A percentile compares a stretch with the other conserved stretches of the same genome.
Conservation (phyloP, 176 grass and related monocot genomes). For the Oryza australiensis region DNA sequence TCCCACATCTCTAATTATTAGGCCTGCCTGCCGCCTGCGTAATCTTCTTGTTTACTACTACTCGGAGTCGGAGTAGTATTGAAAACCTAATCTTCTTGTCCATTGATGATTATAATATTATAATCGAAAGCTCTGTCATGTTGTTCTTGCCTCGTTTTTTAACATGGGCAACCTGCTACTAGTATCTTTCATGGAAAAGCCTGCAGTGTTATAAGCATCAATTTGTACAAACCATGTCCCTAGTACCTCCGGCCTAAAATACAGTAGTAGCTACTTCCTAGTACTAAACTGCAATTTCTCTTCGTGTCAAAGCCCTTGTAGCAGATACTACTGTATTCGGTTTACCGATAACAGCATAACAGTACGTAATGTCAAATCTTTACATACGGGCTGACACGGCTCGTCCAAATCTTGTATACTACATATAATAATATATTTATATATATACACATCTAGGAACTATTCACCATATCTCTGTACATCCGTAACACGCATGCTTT, state of each 20-base stretch:
- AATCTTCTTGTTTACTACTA: neutral
- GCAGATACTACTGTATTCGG: neutral
- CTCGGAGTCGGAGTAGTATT: too few species aligned
- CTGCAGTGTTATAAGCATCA: neutral
- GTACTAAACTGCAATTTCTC: neutral
- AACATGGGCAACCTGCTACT: neutral
- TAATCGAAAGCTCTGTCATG: neutral
- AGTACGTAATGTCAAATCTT: neutral
- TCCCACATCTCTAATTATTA: neutral
- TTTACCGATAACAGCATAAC: too few species aligned
- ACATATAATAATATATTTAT: too few species aligned
- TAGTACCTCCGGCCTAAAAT: too few species aligned
- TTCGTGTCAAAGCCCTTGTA: neutral
- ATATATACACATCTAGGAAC: constrained; percentile 28
- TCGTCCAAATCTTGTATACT: constrained; percentile 8
- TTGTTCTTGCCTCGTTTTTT: neutral
- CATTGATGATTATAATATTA: neutral
- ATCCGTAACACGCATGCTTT: neutral
- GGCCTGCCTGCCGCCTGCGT: neutral
- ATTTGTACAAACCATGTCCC: too few species aligned
- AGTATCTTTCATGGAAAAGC: neutral
- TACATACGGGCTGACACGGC: neutral
- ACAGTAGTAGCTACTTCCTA: too few species aligned
- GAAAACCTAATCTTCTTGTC: too few species aligned
- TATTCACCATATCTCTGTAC: neutral